Base-by-base conservation (phyloP, 257 asterid species). In the Nicotiana obtusifolia region DNA sequence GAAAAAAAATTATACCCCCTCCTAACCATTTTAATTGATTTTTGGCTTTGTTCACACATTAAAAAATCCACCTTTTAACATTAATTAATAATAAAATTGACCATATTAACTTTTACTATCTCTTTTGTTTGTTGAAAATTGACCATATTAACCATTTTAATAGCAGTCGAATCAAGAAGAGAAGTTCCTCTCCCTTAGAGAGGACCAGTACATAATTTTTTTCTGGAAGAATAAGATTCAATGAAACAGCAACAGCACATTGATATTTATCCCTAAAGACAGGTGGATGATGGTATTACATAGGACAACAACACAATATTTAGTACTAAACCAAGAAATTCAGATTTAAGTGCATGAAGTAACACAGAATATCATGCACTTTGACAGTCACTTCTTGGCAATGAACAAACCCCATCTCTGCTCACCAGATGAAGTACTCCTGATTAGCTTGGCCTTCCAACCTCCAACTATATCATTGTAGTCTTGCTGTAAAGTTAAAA, bases 401-500 rank as follows among this genome's bases (percentile, higher is more conserved):
- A 94, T 88, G 41, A 95, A 95, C 88, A 95, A 85, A 81, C 99
- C 99, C 99, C 99, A 94, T 83, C 90, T 89, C 91, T 95, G 99
- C 92, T 95, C 99, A 10, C 98, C 99, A 1, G 93, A 89, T 53
- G 97, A 86, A 7, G 47, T 41, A 81, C 85, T 91, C 83, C 98
- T 78, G n/a, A 85, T 64, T 19, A 93, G 89, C 91, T 94, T 94
- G 19, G 97, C 93, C 17, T 93, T 90, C 98, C 98, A 94, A 7
- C 97, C 97, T 61, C 92, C 96, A 14, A 93, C 96, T 60, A 94
- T 94, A 5, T 91, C 96, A 59, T 87, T 83, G 64, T 85, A 90
- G 85, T 88, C 93, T 77, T 90, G 85, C 93, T 90, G 86, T 57
- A 73, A 14, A 31, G 57, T 56, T 14, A 66, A 67, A 1, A 80